Conservation (phyloP, 2,329 filamentous ascomycete genomes). For the Fusarium sp. region DNA sequence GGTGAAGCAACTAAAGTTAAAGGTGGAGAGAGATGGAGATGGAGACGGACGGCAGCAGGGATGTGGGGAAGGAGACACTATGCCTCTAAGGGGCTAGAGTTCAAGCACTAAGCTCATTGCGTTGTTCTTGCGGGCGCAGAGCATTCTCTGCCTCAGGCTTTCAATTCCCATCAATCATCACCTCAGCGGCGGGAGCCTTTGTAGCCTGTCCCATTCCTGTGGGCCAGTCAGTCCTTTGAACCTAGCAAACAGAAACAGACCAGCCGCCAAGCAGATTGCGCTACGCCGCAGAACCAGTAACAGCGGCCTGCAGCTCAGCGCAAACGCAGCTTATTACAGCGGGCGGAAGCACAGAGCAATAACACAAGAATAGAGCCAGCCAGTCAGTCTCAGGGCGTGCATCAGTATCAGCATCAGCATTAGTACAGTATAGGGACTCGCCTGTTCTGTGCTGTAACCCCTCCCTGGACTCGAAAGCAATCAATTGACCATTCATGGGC, state of each 20-base stretch:
- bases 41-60: conserved; percentile 28
- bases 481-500: conserved; percentile 36
- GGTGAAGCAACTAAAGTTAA: conserved; percentile 30
- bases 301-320: conserved; percentile 9
- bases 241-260: conserved; percentile 10
- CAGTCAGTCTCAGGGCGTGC: conserved; percentile 12
- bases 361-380: conserved; percentile 1
- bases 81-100: conserved; percentile 2
- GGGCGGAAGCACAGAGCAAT: conserved; percentile 24
- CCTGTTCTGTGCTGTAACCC: conserved; percentile 10
- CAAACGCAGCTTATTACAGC: background rate
- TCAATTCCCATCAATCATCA: background rate
- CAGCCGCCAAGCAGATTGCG: conserved; percentile 12
- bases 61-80: conserved; percentile 19
- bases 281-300: conserved; percentile 24
- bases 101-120: conserved; percentile 17
- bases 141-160: conserved; percentile 33
- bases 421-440: background rate
- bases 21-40: conserved; percentile 17
- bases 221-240: conserved; percentile 8
- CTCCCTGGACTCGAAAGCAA: conserved; percentile 20
- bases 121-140: conserved; percentile 32
- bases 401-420: background rate
- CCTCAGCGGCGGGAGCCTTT: conserved; percentile 10
- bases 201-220: conserved; percentile 32